phyloP scores from a whole-genome alignment of 1,284 basidiomycete genomes.

The Cutaneotrichosporon dermatis region DNA sequence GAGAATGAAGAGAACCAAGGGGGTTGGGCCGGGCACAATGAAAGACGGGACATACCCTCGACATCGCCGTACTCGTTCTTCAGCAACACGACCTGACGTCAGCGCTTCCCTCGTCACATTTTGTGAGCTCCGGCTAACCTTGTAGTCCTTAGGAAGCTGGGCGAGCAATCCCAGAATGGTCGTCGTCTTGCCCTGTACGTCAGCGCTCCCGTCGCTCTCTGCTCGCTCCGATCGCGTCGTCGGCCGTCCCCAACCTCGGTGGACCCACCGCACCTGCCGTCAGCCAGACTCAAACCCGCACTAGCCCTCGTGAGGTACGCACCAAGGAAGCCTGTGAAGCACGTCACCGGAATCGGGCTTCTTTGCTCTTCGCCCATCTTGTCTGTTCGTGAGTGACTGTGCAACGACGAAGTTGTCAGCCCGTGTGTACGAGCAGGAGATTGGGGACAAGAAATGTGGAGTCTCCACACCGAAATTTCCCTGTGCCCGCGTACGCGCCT shows the following conservation, averaged over 20 bases:
- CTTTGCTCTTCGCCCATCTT: slow-evolving; percentile 7
- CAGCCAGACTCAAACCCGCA: not conserved
- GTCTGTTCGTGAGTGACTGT: not conserved
- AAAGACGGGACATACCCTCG: slow-evolving; percentile 29
- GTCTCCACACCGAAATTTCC: too few relatives aligned
- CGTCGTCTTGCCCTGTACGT: slow-evolving; percentile 50
- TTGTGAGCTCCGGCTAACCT: slow-evolving; percentile 14
- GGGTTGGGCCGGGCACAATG: too few relatives aligned
- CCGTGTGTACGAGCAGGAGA: too few relatives aligned
- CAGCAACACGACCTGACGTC: slow-evolving; percentile 65
- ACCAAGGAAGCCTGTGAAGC: slow-evolving; percentile 70
- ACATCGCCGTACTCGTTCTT: slow-evolving; percentile 56
- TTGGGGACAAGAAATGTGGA: too few relatives aligned
- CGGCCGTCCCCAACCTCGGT: too few relatives aligned
- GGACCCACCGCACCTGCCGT: slow-evolving; percentile 28
- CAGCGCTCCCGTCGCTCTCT: not conserved
- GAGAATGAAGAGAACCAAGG: too few relatives aligned
- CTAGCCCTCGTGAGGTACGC: not conserved
- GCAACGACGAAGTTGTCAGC: not conserved
- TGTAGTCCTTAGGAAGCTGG: slow-evolving; percentile 71
- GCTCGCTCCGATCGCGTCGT: too few relatives aligned
- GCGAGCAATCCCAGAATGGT: slow-evolving; percentile 78
- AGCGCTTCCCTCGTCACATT: not conserved
- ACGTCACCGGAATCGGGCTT: slow-evolving; percentile 65
- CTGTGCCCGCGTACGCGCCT: too few relatives aligned